Base-by-base conservation (phyloP, 1,139 yeast genomes). In the Geotrichum klebahnii region DNA sequence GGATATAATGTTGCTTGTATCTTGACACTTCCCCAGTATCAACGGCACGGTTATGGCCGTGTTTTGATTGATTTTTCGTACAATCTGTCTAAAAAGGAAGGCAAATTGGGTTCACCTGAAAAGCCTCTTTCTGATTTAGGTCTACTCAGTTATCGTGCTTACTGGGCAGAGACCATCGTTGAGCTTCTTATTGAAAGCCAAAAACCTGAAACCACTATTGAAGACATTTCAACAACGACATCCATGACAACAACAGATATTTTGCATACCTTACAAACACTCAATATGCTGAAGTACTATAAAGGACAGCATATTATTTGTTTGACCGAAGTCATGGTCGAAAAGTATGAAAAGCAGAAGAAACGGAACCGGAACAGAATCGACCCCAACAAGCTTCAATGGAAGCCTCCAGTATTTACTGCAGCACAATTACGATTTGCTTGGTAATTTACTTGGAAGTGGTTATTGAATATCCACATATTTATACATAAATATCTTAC, bases 1-100 rank as follows among this genome's bases (percentile, higher is more conserved):
- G 84, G 83, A n/a, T 92, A 90, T 70, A 92, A 92, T 63, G 94
- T 92, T 34, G 98, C 98, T 0, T 92, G 99, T 80, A 92, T 92
- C 64, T 72, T 94, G 59, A 90, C 97, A 0, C 69, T 92, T 46
- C 99, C 99, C 1, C 96, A 94, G 63, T 92, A 92, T 68, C 99
- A 92, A 67, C 80, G 96, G 61, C 86, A 78, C 71, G 99, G 99
- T 1, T 94, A 80, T 65, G 98, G 98, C 54, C 82, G 90, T 59
- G 72, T 94, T 38, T 74, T 92, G 56, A 92, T 94, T 59, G 96
- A 92, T 61, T 92, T 94, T 66, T 87, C 96, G 3, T 92, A 92
- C 64, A 90, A 87, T 72, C 73, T 92, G 43, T 85, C 97, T 1
- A 80, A 82, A 61, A 84, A 81, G 52, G 98, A 94, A 63, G 83